These are phyloP conservation scores for Pseudogymnoascus sp. DNA, from an alignment of 2,329 filamentous ascomycete species.

Conservation along the genomic window DNA sequence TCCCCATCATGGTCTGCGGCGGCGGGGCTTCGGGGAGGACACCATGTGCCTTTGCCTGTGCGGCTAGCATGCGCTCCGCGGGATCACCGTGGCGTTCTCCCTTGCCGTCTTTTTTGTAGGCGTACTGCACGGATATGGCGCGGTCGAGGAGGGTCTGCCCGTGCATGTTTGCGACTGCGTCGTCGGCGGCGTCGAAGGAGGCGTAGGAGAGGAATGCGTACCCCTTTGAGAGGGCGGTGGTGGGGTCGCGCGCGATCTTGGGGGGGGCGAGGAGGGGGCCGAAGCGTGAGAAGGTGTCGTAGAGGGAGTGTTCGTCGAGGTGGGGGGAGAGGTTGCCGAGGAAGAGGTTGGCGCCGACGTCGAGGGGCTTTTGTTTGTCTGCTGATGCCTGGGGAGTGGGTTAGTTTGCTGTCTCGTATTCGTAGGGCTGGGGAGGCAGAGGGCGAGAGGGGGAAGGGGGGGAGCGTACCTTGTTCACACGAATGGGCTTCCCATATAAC, in stretches of 20 bases:
- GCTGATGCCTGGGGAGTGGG: slow-evolving; percentile 51
- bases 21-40: slow-evolving; percentile 60
- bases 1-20: slow-evolving; percentile 30
- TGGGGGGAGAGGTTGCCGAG: slow-evolving; percentile 90
- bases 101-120: slow-evolving; percentile 98
- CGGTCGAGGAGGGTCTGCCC: slow-evolving; percentile 96
- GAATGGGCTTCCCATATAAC: slow-evolving; percentile 86
- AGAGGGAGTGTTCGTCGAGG: slow-evolving; percentile 92
- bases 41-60: slow-evolving; percentile 89
- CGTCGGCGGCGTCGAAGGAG: slow-evolving; percentile 88
- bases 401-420: slow-evolving; percentile 5
- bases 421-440: no score
- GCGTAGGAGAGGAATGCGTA: slow-evolving; percentile 94
- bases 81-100: slow-evolving; percentile 92
- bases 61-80: slow-evolving; percentile 83
- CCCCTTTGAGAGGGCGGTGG: slow-evolving; percentile 80
- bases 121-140: slow-evolving; percentile 92
- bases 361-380: slow-evolving; percentile 87
- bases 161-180: slow-evolving; percentile 86
- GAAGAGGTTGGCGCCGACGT: slow-evolving; percentile 95
- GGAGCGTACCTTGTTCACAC: slow-evolving; percentile 82
- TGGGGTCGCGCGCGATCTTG: slow-evolving; percentile 79
- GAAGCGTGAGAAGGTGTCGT: slow-evolving; percentile 91
- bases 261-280: slow-evolving; percentile 76
- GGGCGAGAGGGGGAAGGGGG: not conserved